Conservation (phyloP, 1,284 basidiomycete genomes). For the Apiotrichum mycotoxinovorans region DNA sequence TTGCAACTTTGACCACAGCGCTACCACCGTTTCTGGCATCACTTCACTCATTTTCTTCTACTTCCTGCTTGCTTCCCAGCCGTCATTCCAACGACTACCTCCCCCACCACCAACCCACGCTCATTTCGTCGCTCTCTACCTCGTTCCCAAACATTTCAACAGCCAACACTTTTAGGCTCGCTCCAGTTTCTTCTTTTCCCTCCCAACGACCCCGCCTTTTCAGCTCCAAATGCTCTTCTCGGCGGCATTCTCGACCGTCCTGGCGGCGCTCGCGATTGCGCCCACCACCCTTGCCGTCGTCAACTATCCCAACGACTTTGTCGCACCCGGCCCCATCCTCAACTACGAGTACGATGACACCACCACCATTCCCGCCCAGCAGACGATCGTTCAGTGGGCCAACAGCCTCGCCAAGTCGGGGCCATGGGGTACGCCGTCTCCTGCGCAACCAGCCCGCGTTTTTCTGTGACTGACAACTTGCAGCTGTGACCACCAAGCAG, state of each 20-base stretch:
- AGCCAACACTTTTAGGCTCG: no score
- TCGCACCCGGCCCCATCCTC: slow-evolving; percentile 12
- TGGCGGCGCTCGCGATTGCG: slow-evolving; percentile 4
- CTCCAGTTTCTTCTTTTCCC: no score
- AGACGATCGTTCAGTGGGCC: slow-evolving; percentile 17
- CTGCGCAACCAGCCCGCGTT: not conserved
- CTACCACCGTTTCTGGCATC: no score
- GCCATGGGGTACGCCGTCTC: slow-evolving; percentile 11
- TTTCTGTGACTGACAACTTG: not conserved
- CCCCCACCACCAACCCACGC: no score
- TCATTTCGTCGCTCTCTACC: no score
- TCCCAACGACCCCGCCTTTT: no score
- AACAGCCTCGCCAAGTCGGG: slow-evolving; percentile 7
- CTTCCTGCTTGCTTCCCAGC: no score
- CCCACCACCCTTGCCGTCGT: slow-evolving; percentile 7
- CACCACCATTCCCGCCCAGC: slow-evolving; percentile 11
- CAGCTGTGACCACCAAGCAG: slow-evolving; percentile 15
- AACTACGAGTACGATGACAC: slow-evolving; percentile 9
- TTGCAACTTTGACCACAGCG: no score
- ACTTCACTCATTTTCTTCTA: no score
- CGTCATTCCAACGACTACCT: no score
- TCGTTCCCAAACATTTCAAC: no score
- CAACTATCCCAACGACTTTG: slow-evolving; percentile 20
- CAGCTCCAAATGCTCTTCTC: not conserved
- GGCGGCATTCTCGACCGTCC: not conserved